Evolutionary conservation across 2,329 filamentous ascomycete species (phyloP), one percentile per base, ranked within the genome.

Genomic region (Colletotrichum sp.): DNA sequence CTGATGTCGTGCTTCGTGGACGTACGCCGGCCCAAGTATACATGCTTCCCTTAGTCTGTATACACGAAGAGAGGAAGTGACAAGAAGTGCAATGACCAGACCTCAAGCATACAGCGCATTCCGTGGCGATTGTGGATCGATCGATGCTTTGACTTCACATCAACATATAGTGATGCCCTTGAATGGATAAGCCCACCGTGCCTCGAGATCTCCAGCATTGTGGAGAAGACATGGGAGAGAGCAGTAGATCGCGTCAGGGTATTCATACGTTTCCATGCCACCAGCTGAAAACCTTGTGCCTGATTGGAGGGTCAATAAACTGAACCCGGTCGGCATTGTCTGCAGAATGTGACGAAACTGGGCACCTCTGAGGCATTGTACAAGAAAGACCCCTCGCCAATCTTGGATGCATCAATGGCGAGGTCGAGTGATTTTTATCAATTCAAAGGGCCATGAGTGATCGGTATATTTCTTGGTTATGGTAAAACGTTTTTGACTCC

Each of bases 251-350:
- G 10, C 10, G 9, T 10, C 10, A 49, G 10, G 3, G 39, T n/a
- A 49, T 49, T 7, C 1, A 49, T 21, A 13, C 4, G 6, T 49
- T 7, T 21, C 0, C 10, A 49, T 49, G n/a, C 44, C 10, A 13
- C 6, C 3, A 12, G 5, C 3, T 13, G 44, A 1, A 21, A 21
- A 3, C 10, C 0, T 0, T 4, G 6, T 7, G 1, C 6, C 10
- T 49, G 5, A 1, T 21, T 7, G 1, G 44, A 49, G 9, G 6
- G n/a, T 21, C 0, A 12, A 13, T 0, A 49, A 21, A 1, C 2
- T 21, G 18, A 49, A 21, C 0, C 0, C 2, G 0, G 44, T 21
- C 5, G n/a, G 1, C 0, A 4, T 49, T 12, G 5, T 49, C 44
- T 49, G 10, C 44, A 4, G 6, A 49, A 49, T 1, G n/a, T 21